phyloP scores from a whole-genome alignment of 768 basidiomycete genomes.

The Rhizopogon vinicolor region DNA sequence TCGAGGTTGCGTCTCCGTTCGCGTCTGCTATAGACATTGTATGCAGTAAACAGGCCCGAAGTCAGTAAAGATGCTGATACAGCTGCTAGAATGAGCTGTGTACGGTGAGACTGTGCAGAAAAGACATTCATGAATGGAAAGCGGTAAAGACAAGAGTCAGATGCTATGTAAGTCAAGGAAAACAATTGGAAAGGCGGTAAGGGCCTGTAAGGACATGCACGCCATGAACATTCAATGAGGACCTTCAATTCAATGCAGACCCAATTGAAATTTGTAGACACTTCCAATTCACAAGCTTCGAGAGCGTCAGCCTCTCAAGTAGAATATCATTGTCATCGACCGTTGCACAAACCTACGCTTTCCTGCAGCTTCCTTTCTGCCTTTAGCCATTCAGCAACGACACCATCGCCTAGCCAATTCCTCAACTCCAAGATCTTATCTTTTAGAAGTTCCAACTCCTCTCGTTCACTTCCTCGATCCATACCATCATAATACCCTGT shows the following conservation, averaged over 20 bases:
- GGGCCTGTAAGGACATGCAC: neutral
- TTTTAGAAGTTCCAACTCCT: conserved; percentile 12
- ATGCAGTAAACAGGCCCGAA: conserved; percentile 53
- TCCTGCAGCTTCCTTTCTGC: conserved; percentile 10
- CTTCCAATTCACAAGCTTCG: too few relatives aligned
- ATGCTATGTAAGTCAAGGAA: neutral
- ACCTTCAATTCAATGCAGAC: too few relatives aligned
- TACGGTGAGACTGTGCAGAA: conserved; percentile 44
- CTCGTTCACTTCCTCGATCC: conserved; percentile 8
- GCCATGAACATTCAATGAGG: too few relatives aligned
- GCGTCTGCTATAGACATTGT: conserved; percentile 43
- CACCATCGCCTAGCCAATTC: conserved; percentile 2
- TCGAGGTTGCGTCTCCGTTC: conserved; percentile 51
- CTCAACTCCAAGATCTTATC: conserved; percentile 13
- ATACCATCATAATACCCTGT: conserved; percentile 19
- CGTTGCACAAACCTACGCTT: neutral
- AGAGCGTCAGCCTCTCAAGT: too few relatives aligned
- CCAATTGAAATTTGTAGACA: too few relatives aligned
- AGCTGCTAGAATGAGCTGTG: conserved; percentile 65
- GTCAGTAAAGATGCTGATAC: conserved; percentile 60
- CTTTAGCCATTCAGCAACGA: conserved; percentile 11
- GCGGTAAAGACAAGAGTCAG: neutral
- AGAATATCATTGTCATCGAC: neutral
- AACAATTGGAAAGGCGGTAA: too few relatives aligned
- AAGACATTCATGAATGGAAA: conserved; percentile 17